Evolutionary conservation across 345 rosid species (phyloP).

Genomic region (Syzygium oleosum): DNA sequence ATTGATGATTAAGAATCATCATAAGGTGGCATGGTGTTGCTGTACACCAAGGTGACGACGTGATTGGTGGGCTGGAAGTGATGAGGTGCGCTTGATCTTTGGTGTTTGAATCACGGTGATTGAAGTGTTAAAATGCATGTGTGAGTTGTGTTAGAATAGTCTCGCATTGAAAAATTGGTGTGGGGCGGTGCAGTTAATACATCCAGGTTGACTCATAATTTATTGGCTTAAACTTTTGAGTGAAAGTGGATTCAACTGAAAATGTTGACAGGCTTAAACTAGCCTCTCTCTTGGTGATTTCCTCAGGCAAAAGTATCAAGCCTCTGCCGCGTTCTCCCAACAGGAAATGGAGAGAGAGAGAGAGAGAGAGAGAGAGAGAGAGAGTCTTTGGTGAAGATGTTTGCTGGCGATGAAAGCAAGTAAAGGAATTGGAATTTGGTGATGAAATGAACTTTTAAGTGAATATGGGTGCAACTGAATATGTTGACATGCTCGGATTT

Average conservation of each 20-base stretch:
- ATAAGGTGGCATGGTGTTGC: background rate
- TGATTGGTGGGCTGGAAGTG: background rate
- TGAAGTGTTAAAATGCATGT: background rate
- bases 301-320: background rate
- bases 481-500: background rate
- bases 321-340: background rate
- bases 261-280: background rate
- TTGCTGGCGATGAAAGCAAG: background rate
- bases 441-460: background rate
- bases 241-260: background rate
- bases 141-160: background rate
- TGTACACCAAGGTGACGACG: background rate
- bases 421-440: no score
- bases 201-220: background rate
- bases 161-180: background rate
- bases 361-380: no score
- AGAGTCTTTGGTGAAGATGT: background rate
- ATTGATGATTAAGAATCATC: background rate
- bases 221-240: background rate
- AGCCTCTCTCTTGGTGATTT: background rate
- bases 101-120: background rate
- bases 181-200: background rate
- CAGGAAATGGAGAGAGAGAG: background rate
- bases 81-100: background rate
- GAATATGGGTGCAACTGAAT: background rate